Percentiles rank a stretch among this genome's conserved stretches.
These are phyloP conservation scores for Rugonectria rugulosa DNA, from an alignment of 2,329 filamentous ascomycete genomes.

Conservation along the genomic window DNA sequence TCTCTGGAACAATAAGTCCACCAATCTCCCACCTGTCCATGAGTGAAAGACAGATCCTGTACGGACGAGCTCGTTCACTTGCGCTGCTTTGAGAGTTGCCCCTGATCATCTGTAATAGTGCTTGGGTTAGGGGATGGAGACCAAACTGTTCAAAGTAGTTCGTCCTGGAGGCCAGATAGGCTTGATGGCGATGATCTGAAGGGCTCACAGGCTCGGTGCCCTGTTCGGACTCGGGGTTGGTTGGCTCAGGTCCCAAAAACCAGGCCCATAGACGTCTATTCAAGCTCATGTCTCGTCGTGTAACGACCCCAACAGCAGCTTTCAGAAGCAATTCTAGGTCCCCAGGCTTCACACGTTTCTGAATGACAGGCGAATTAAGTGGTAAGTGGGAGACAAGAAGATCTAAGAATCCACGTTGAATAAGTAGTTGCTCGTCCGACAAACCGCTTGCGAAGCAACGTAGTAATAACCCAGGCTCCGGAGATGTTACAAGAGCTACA, in stretches of 20 bases:
- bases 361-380: slow-evolving; percentile 81
- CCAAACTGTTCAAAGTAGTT: slow-evolving; percentile 87
- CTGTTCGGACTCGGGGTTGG: slow-evolving; percentile 56
- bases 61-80: slow-evolving; percentile 80
- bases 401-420: slow-evolving; percentile 94
- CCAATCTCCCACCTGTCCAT: slow-evolving; percentile 99
- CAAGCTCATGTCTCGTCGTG: slow-evolving; percentile 92
- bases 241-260: slow-evolving; percentile 82
- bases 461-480: slow-evolving; percentile 89
- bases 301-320: slow-evolving; percentile 87
- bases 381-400: slow-evolving; percentile 90
- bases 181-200: slow-evolving; percentile 53
- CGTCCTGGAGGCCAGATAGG: slow-evolving; percentile 65
- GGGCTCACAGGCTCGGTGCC: slow-evolving; percentile 53
- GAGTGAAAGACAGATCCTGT: slow-evolving; percentile 89
- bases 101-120: slow-evolving; percentile 79
- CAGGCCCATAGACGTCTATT: slow-evolving; percentile 96
- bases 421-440: slow-evolving; percentile 84
- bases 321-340: slow-evolving; percentile 85
- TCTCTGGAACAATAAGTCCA: slow-evolving; percentile 82
- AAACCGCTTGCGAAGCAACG: slow-evolving; percentile 93
- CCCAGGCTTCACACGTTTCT: slow-evolving; percentile 72
- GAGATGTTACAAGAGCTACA: slow-evolving; percentile 76
- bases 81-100: slow-evolving; percentile 38
- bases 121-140: slow-evolving; percentile 74